Percentiles rank a stretch among this genome's conserved stretches.
phyloP scores from a whole-genome alignment of 2,329 filamentous ascomycete species.

The Xenosphaeropsis pyriputrescens region DNA sequence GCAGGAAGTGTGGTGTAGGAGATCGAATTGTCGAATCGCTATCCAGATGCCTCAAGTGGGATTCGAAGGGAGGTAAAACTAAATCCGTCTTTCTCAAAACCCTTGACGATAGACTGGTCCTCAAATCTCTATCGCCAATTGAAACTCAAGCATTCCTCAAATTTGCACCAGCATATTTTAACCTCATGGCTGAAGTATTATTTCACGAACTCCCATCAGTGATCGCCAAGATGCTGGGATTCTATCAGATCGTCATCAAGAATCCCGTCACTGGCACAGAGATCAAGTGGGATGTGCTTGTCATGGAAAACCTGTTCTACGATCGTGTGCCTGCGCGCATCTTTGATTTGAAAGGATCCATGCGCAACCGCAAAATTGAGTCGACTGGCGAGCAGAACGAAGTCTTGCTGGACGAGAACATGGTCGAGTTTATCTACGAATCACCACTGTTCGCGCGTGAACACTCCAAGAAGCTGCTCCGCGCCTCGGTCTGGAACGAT shows the following conservation, averaged over 20 bases:
- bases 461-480: conserved; percentile 86
- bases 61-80: conserved; percentile 94
- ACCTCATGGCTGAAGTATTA: conserved; percentile 89
- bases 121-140: conserved; percentile 67
- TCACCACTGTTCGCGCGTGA: conserved; percentile 90
- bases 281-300: conserved; percentile 82
- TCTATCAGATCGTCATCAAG: conserved; percentile 95
- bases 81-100: conserved; percentile 97
- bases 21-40: conserved; percentile 92
- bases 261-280: conserved; percentile 84
- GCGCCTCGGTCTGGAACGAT: conserved; percentile 92
- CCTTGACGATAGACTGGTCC: conserved; percentile 78
- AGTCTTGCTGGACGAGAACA: conserved; percentile 92
- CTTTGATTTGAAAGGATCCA: conserved; percentile 93
- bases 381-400: conserved; percentile 93
- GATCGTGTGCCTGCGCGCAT: conserved; percentile 80
- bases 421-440: conserved; percentile 98
- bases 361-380: conserved; percentile 96
- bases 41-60: conserved; percentile 92
- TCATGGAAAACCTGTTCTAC: conserved; percentile 98
- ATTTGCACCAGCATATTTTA: conserved; percentile 94
- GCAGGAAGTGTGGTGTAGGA: conserved; percentile 81
- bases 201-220: conserved; percentile 93
- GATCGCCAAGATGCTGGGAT: conserved; percentile 97
- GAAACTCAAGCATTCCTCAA: conserved; percentile 89